phyloP scores from a whole-genome alignment of 306 rosid genomes.

The Glycine tomentella region DNA sequence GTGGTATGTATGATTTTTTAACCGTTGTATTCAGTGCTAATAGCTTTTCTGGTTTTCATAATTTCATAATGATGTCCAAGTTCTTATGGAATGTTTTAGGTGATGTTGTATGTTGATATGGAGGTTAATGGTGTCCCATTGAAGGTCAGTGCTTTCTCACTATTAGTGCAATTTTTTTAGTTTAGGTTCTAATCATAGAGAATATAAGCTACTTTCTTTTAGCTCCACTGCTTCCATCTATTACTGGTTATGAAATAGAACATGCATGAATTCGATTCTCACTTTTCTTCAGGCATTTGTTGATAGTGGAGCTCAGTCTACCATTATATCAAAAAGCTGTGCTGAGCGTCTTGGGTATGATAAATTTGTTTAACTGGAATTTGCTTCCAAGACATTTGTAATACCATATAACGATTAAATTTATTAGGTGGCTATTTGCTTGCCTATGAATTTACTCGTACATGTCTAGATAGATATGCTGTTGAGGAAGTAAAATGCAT shows the following conservation, averaged over 20 bases:
- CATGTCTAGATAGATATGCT: no score
- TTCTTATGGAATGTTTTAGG: constrained; percentile 57
- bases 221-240: constrained; percentile 22
- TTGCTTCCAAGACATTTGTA: constrained; percentile 36
- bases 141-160: constrained; percentile 64
- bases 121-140: constrained; percentile 95
- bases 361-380: constrained; percentile 36
- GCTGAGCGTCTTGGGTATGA: constrained; percentile 97
- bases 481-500: no score
- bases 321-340: constrained; percentile 95
- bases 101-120: constrained; percentile 98
- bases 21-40: constrained; percentile 9
- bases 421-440: background rate
- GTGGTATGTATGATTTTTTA: constrained; percentile 70
- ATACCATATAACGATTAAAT: constrained; percentile 15
- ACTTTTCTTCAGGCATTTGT: constrained; percentile 86
- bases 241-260: constrained; percentile 7
- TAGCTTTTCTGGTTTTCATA: background rate
- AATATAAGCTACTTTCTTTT: constrained; percentile 19
- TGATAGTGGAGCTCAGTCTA: constrained; percentile 99
- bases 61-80: background rate
- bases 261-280: constrained; percentile 32
- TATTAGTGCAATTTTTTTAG: constrained; percentile 31
- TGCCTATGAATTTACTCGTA: no score
- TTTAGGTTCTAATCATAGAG: constrained; percentile 32